Percentiles rank a stretch among this genome's conserved stretches.
Evolutionary conservation across 176 grass and related monocot genomes (phyloP).

Genomic region (Bothriochloa decipiens): DNA sequence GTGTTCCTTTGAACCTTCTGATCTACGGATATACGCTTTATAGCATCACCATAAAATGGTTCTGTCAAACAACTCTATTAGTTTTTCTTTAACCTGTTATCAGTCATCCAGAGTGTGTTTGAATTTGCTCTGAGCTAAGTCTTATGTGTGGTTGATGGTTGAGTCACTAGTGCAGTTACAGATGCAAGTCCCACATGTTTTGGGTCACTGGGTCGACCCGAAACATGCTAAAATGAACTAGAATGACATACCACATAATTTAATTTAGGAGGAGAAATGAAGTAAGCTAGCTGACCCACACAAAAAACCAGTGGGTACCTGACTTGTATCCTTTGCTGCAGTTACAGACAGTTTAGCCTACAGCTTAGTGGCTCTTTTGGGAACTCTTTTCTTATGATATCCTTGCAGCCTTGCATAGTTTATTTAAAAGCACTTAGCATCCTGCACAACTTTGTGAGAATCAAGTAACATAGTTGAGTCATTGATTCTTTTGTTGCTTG

Average conservation of each 20-base stretch:
- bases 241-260: background rate
- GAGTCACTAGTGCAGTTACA: background rate
- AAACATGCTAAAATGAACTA: background rate
- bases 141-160: background rate
- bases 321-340: background rate
- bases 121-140: conserved; percentile 16
- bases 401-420: background rate
- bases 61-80: conserved; percentile 2
- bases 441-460: conserved; percentile 23
- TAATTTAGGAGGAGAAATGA: background rate
- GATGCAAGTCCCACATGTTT: background rate
- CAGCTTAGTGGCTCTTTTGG: background rate
- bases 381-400: conserved; percentile 21
- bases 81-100: background rate
- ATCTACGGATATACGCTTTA: background rate
- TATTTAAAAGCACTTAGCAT: conserved; percentile 3
- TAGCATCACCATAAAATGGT: background rate
- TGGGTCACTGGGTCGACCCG: background rate
- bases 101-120: background rate
- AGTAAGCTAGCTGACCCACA: background rate
- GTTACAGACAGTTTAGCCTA: background rate
- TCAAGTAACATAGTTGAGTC: conserved; percentile 18
- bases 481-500: conserved; percentile 36
- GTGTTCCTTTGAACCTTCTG: conserved; percentile 14
- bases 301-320: background rate